A percentile compares a stretch with the other conserved stretches of the same genome.
Conservation (phyloP, 23 red algal species). For the Gracilaria caudata region DNA sequence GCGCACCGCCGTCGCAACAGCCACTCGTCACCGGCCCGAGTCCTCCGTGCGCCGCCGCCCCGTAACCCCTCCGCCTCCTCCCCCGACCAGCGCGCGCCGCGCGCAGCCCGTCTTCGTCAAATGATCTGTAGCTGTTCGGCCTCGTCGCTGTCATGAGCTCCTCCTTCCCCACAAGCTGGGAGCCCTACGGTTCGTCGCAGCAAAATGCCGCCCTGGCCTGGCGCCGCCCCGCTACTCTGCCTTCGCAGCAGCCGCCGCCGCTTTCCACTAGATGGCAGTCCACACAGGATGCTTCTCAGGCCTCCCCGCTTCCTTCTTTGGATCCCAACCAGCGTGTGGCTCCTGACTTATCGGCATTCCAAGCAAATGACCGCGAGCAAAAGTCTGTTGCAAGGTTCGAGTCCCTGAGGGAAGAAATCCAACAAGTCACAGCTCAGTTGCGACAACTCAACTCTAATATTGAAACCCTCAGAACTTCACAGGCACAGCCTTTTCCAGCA, state of each 20-base stretch:
- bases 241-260: constrained; percentile 12
- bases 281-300: neutral
- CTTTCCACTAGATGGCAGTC: constrained; percentile 1
- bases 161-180: constrained; percentile 61
- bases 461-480: neutral
- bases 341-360: neutral
- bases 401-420: constrained; percentile 3
- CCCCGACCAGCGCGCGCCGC: neutral
- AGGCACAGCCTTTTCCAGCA: constrained; percentile 13
- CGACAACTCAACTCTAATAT: constrained; percentile 8
- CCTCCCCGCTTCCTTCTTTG: constrained; percentile 9
- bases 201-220: constrained; percentile 36
- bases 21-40: neutral
- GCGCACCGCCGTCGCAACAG: neutral
- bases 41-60: neutral
- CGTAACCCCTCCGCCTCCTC: neutral
- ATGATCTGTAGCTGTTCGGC: neutral
- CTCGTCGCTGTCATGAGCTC: constrained; percentile 11
- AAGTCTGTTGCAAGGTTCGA: constrained; percentile 19
- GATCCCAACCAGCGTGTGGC: constrained; percentile 1
- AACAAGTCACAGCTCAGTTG: constrained; percentile 11
- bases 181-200: constrained; percentile 50
- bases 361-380: constrained; percentile 19
- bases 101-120: neutral
- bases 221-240: constrained; percentile 30